Conservation (phyloP, 192 early-diverging fungal species). For the Entophlyctis luteolus region DNA sequence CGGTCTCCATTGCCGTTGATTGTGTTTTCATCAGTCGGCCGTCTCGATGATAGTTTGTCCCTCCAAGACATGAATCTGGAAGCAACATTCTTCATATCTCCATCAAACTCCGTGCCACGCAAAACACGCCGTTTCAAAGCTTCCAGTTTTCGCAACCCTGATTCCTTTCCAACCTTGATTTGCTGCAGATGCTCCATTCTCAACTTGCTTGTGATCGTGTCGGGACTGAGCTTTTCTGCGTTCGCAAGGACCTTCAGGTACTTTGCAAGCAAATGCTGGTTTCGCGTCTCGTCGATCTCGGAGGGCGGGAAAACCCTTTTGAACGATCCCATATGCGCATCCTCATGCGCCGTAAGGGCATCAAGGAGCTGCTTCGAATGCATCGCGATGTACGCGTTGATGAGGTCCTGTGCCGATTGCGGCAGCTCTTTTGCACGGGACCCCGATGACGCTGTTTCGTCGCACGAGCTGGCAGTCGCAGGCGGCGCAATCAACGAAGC, state of each 20-base stretch:
- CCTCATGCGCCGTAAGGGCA: slow-evolving; percentile 27
- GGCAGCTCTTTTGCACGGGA: not conserved
- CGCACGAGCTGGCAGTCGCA: not conserved
- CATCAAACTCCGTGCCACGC: slow-evolving; percentile 1
- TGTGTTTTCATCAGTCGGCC: too few relatives aligned
- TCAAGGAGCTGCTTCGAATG: not conserved
- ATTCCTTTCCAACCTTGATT: not conserved
- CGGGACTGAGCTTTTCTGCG: not conserved
- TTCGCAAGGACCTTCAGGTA: slow-evolving; percentile 16
- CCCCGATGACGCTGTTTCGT: not conserved
- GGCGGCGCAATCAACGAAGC: not conserved
- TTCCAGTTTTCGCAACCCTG: not conserved
- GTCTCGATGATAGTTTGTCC: too few relatives aligned
- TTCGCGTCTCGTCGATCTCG: slow-evolving; percentile 9
- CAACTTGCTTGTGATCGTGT: slow-evolving; percentile 8
- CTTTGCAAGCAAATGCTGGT: not conserved
- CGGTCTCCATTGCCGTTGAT: too few relatives aligned
- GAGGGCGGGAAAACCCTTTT: slow-evolving; percentile 44
- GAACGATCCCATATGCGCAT: slow-evolving; percentile 39
- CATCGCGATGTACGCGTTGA: not conserved
- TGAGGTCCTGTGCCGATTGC: slow-evolving; percentile 8
- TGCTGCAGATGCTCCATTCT: not conserved
- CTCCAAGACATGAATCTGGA: slow-evolving; percentile 14
- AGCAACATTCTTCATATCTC: not conserved
- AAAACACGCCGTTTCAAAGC: not conserved